Base-by-base conservation (phyloP, 176 grass and related monocot species). In the Oryza meyeriana region DNA sequence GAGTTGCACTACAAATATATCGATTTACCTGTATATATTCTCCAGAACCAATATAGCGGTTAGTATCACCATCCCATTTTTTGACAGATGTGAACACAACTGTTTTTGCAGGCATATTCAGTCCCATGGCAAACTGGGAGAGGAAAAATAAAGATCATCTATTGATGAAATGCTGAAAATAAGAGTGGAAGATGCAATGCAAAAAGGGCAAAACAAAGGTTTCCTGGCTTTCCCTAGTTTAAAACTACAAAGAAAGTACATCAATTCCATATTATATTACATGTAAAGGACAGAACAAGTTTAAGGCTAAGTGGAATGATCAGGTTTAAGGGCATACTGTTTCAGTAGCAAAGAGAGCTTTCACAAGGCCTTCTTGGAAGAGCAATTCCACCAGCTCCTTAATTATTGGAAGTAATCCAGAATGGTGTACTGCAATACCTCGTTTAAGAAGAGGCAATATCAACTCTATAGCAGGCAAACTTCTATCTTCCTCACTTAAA, bases 31-130 rank as follows among this genome's bases (percentile, higher is more conserved):
- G 96, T 82, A 99, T 95, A 83, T 99, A 99, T 89, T 99, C 96
- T 77, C 96, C 96, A 83, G 96, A 95, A 80, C 87, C 96, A 74
- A 99, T 93, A 79, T 83, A 99, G 35, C 96, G 96, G 85, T 95
- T 85, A 66, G 79, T 92, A 92, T 99, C 96, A 41, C 96, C 96
- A 61, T 99, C 96, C 96, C 96, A 99, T 93, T 99, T 99, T 83
- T 99, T 99, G 34, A 99, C 91, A 89, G 93, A 92, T 77, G 96
- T 94, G 85, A 99, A 99, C 42, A 99, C 96, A 83, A 99, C 96
- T 6, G 96, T 99, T 91, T 99, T 99, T 86, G 96, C 96, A 66
- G 96, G 96, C 96, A 99, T 99, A 85, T 99, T 99, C 71, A 99
- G 88, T 22, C 96, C 96, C 96, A 99, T 99, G 64, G 96, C 96